Conservation (phyloP, 2,329 filamentous ascomycete genomes). For the Aspergillus sp. region DNA sequence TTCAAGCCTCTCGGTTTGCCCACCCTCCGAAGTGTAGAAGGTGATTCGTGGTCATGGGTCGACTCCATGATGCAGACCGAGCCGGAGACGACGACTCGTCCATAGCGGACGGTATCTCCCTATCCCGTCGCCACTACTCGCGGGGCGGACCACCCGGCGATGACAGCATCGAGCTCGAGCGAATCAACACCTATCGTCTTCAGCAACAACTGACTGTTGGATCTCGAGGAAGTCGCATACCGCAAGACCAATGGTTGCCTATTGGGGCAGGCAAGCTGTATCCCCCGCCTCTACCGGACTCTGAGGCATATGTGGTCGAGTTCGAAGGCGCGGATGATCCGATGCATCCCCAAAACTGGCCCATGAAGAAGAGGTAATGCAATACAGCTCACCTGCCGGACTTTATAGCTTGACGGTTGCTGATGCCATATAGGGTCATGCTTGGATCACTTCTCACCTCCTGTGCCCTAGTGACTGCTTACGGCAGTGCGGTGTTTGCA, state of each 20-base stretch:
- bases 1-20: neutral
- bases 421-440: constrained; percentile 14
- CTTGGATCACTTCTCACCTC: constrained; percentile 21
- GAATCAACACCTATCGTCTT: constrained; percentile 21
- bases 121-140: neutral
- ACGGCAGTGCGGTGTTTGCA: constrained; percentile 64
- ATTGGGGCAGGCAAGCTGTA: constrained; percentile 47
- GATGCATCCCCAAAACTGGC: constrained; percentile 55
- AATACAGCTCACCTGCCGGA: neutral
- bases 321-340: constrained; percentile 56
- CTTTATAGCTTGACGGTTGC: neutral
- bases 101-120: neutral
- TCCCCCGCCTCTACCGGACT: constrained; percentile 50
- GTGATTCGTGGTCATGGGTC: neutral
- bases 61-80: neutral
- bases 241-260: constrained; percentile 20
- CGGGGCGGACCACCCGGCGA: neutral
- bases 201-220: constrained; percentile 23
- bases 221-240: constrained; percentile 17
- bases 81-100: neutral
- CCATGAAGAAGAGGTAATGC: constrained; percentile 44
- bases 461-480: constrained; percentile 45
- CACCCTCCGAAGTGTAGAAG: neutral
- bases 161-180: constrained; percentile 17
- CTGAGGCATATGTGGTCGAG: constrained; percentile 57